Evolutionary conservation across 495 filamentous ascomycete genomes (phyloP).

Genomic region (Acidomyces sp.): DNA sequence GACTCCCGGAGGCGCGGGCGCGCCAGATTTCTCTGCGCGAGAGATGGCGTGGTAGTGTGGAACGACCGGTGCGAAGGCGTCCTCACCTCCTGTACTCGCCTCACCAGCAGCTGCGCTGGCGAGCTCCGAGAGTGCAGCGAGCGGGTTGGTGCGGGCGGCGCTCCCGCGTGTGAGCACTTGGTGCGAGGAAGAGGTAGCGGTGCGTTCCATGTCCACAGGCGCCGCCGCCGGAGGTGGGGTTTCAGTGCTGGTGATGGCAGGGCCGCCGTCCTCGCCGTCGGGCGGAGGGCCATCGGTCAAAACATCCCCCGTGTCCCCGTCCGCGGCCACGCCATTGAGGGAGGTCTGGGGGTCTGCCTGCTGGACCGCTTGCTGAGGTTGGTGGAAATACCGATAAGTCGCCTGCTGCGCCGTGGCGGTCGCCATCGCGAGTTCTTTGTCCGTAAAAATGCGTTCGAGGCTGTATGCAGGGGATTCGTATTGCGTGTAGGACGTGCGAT

Average conservation of each 20-base stretch:
- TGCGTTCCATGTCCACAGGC: slow-evolving; percentile 27
- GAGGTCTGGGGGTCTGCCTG: not conserved
- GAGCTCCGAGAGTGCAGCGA: slow-evolving; percentile 21
- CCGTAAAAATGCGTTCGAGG: slow-evolving; percentile 82
- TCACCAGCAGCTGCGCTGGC: slow-evolving; percentile 12
- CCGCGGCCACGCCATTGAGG: slow-evolving; percentile 6
- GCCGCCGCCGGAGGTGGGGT: slow-evolving; percentile 12
- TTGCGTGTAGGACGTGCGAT: slow-evolving; percentile 40
- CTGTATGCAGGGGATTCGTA: slow-evolving; percentile 46
- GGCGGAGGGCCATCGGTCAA: not conserved
- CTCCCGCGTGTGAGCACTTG: slow-evolving; percentile 22
- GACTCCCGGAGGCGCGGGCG: slow-evolving; percentile 25
- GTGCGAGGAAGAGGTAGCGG: slow-evolving; percentile 21
- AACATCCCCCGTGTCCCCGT: slow-evolving; percentile 9
- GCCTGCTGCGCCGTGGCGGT: slow-evolving; percentile 31
- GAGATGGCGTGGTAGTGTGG: slow-evolving; percentile 21
- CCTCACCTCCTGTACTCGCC: slow-evolving; percentile 9
- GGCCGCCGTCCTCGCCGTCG: slow-evolving; percentile 9
- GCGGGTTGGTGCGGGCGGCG: slow-evolving; percentile 26
- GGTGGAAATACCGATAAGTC: slow-evolving; percentile 28
- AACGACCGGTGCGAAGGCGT: slow-evolving; percentile 21
- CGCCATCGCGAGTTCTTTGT: slow-evolving; percentile 70
- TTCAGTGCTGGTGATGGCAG: slow-evolving; percentile 18
- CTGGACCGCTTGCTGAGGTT: slow-evolving; percentile 20
- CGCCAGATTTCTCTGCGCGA: slow-evolving; percentile 21